Evolutionary conservation across 192 early-diverging fungal species (phyloP).

Genomic region (Geranomyces variabilis): DNA sequence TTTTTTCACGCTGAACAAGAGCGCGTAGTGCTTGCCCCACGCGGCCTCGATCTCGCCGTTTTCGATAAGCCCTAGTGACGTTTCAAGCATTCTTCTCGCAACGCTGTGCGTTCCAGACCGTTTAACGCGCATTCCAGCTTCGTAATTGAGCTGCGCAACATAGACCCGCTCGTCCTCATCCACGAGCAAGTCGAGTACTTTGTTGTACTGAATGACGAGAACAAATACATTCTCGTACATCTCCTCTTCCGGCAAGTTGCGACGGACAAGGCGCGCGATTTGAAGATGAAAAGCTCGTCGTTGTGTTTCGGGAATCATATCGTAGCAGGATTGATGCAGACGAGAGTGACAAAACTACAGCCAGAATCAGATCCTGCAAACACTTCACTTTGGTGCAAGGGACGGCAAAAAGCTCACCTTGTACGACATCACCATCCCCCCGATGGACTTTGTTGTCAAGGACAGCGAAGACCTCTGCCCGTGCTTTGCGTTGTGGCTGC

Average conservation of each 20-base stretch:
- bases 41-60: neutral
- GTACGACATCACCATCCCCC: conserved; percentile 31
- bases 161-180: conserved; percentile 31
- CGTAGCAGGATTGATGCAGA: conserved; percentile 28
- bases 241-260: conserved; percentile 22
- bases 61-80: conserved; percentile 25
- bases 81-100: conserved; percentile 26
- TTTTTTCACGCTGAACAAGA: conserved; percentile 36
- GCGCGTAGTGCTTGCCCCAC: conserved; percentile 21
- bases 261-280: conserved; percentile 38
- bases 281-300: conserved; percentile 34
- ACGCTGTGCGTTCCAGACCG: conserved; percentile 18
- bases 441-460: conserved; percentile 16
- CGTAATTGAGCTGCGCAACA: conserved; percentile 39
- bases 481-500: conserved; percentile 6
- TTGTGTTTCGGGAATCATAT: conserved; percentile 4
- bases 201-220: conserved; percentile 47
- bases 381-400: neutral
- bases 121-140: conserved; percentile 34
- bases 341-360: conserved; percentile 38
- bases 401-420: neutral
- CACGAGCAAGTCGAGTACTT: conserved; percentile 14
- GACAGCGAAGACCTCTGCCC: conserved; percentile 26
- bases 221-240: conserved; percentile 25
- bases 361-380: neutral